phyloP scores from a whole-genome alignment of 2,329 filamentous ascomycete species.

The Alternaria hordeiaustralica region DNA sequence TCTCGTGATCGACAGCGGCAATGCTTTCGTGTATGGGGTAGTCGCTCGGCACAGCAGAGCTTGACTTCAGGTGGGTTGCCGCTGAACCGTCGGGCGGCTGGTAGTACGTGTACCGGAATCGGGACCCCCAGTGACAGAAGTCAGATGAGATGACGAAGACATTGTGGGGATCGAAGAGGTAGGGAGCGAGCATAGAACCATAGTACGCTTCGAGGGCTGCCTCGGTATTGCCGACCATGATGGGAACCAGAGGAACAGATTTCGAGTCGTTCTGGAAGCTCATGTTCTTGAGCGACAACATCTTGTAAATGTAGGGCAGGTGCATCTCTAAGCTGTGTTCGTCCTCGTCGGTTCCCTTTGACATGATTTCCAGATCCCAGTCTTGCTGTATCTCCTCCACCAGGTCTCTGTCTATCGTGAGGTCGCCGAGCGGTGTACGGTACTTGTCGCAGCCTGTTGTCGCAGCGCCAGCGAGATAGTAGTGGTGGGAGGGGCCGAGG shows the following conservation, averaged over 20 bases:
- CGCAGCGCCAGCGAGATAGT: constrained; percentile 78
- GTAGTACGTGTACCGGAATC: constrained; percentile 87
- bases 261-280: constrained; percentile 50
- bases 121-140: constrained; percentile 92
- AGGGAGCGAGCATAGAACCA: constrained; percentile 76
- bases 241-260: constrained; percentile 80
- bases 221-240: constrained; percentile 81
- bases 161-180: constrained; percentile 75
- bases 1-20: constrained; percentile 75
- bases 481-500: constrained; percentile 89
- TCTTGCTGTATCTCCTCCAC: constrained; percentile 53
- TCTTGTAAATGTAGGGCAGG: constrained; percentile 88
- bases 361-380: constrained; percentile 60
- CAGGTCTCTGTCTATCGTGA: constrained; percentile 68
- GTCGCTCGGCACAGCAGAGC: constrained; percentile 53
- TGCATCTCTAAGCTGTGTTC: constrained; percentile 99
- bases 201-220: constrained; percentile 69
- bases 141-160: constrained; percentile 92
- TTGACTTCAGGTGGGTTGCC: constrained; percentile 40
- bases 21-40: constrained; percentile 84
- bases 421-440: constrained; percentile 74
- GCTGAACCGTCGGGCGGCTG: constrained; percentile 57
- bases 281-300: constrained; percentile 58
- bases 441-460: constrained; percentile 75
- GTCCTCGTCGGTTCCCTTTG: constrained; percentile 69